Evolutionary conservation across 306 rosid species (phyloP).

Genomic region (Datisca glomerata): DNA sequence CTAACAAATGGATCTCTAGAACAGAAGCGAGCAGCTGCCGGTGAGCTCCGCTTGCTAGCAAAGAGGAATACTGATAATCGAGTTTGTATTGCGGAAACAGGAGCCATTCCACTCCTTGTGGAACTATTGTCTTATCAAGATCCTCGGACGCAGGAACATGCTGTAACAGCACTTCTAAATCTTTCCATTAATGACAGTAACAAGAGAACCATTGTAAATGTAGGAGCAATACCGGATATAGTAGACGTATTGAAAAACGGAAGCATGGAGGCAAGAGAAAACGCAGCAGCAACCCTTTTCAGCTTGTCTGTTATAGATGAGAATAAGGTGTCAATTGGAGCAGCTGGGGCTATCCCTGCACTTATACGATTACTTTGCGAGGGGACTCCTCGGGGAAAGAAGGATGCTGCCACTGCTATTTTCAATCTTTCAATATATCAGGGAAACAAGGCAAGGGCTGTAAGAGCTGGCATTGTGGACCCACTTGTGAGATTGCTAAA

Average conservation of each 20-base stretch:
- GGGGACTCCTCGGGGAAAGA: constrained; percentile 96
- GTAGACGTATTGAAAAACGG: constrained; percentile 87
- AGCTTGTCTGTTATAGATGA: constrained; percentile 86
- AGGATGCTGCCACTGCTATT: constrained; percentile 97
- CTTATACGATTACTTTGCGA: constrained; percentile 73
- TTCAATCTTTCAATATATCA: constrained; percentile 88
- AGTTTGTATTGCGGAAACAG: constrained; percentile 94
- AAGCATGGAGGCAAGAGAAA: constrained; percentile 97
- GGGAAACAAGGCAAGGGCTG: constrained; percentile 95
- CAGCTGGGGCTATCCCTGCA: constrained; percentile 98
- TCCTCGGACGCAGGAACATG: constrained; percentile 89
- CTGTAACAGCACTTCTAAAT: constrained; percentile 94
- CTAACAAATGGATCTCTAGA: constrained; percentile 54
- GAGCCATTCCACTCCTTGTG: constrained; percentile 91
- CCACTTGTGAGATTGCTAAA: constrained; percentile 65
- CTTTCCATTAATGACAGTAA: constrained; percentile 81
- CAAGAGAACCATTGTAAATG: constrained; percentile 81
- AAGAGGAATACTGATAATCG: constrained; percentile 91
- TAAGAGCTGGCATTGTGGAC: constrained; percentile 75
- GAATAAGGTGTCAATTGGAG: constrained; percentile 86
- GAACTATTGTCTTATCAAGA: constrained; percentile 66
- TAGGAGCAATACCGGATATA: constrained; percentile 89
- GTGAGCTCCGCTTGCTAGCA: constrained; percentile 91
- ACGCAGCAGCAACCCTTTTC: constrained; percentile 97
- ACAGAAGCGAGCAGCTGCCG: constrained; percentile 86